Base-by-base conservation (phyloP, 1,139 yeast species). In the Hanseniaspora uvarum region DNA sequence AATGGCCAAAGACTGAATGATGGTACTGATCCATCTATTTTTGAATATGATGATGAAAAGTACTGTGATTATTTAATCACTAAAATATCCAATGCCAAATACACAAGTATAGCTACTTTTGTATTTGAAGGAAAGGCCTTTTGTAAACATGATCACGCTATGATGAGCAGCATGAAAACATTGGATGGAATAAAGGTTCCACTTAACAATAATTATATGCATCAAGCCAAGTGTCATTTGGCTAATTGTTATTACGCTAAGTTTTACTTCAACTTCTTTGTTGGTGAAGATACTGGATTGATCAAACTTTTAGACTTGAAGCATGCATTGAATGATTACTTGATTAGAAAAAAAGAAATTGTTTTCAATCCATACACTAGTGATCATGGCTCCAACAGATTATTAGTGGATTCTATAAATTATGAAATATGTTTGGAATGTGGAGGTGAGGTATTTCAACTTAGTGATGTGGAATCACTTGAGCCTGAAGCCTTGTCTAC, bases 291-390 rank as follows among this genome's bases (percentile, higher is more conserved):
- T 59, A 88, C 94, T 0, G 92, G 94, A 1, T 71, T 81, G 4
- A 70, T 82, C 14, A 76, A 78, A 55, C 68, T 87, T 52, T 72
- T 81, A 23, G 77, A 79, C 53, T 68, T 87, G 40, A 92, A 95
- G 0, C 70, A 71, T 19, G 74, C 85, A 52, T 65, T 86, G 56
- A 89, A 84, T 60, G 76, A 75, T 34, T 86, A 89, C 63, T 83
- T 85, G 64, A 80, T 84, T 1, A 72, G 77, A 45, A 61, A 69
- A 1, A 61, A 62, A 46, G 60, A 60, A 18, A 56, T 64, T 33
- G 60, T 58, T 38, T 55, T 66, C 33, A 56, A 49, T 26, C 26
- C 45, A n/a, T 30, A 38, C 8, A 37, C 46, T 0, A 36, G 39
- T 31, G 48, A 43, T 23, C 18, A 48, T 10, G 21, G 45, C 14